Evolutionary conservation across 345 rosid genomes (phyloP).

Genomic region (Dimocarpus longan): DNA sequence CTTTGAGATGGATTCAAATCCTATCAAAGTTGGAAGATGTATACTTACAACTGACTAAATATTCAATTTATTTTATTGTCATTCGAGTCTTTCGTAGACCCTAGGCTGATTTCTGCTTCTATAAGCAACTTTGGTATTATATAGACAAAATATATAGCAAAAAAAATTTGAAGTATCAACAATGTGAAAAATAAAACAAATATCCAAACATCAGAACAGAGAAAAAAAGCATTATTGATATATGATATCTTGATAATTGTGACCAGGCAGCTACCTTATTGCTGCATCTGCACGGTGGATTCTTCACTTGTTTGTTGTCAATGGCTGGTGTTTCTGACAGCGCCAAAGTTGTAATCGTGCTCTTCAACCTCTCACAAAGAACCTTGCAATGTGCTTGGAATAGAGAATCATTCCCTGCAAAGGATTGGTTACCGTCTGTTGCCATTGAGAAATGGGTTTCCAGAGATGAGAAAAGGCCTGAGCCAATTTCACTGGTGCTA

Average conservation of each 20-base stretch:
- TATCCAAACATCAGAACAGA: conserved; percentile 50
- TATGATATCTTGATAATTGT: conserved; percentile 49
- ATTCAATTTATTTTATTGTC: not conserved
- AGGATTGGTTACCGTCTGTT: conserved; percentile 34
- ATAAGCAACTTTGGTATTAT: not conserved
- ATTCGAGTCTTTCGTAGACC: not conserved
- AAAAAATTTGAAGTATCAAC: conserved; percentile 34
- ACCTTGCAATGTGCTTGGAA: conserved; percentile 50
- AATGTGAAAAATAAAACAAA: conserved; percentile 36
- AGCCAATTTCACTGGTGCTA: conserved; percentile 54
- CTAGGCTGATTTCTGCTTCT: not conserved
- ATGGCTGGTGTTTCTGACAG: conserved; percentile 36
- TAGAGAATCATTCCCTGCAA: conserved; percentile 26
- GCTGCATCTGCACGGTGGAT: conserved; percentile 35
- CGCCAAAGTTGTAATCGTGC: conserved; percentile 39
- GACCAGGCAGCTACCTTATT: conserved; percentile 81
- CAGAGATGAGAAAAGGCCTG: conserved; percentile 62
- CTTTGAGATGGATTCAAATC: not conserved
- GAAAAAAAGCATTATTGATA: conserved; percentile 44
- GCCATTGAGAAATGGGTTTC: conserved; percentile 48
- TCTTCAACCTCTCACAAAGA: conserved; percentile 51
- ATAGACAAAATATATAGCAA: conserved; percentile 7
- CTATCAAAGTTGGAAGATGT: not conserved
- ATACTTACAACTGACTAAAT: not conserved
- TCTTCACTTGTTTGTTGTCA: conserved; percentile 37